phyloP scores from a whole-genome alignment of 1,284 basidiomycete species.

The Mycosarcoma maydis region DNA sequence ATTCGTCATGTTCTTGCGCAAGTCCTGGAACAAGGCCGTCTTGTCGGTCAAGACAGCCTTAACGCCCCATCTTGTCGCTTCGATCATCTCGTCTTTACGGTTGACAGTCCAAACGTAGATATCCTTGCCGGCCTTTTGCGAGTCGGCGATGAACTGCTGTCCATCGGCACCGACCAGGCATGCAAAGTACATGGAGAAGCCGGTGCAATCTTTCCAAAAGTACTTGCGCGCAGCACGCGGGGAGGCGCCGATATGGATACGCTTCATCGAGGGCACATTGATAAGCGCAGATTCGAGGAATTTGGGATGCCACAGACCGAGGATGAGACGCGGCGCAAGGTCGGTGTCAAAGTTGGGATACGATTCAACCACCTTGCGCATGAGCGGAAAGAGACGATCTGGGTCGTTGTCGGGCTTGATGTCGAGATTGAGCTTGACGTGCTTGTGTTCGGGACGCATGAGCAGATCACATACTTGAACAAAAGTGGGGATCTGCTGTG shows the following conservation, averaged over 20 bases:
- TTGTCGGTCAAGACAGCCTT: conserved; percentile 88
- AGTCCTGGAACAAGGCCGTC: conserved; percentile 79
- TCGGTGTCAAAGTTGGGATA: conserved; percentile 80
- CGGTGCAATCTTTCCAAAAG: conserved; percentile 89
- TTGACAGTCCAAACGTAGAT: conserved; percentile 97
- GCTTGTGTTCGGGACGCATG: conserved; percentile 61
- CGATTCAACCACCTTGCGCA: conserved; percentile 78
- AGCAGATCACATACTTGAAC: conserved; percentile 60
- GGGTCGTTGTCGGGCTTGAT: conserved; percentile 95
- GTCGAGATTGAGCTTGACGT: conserved; percentile 73
- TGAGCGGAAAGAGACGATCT: conserved; percentile 82
- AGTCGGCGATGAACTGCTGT: conserved; percentile 79
- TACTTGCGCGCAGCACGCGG: conserved; percentile 77
- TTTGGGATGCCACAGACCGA: conserved; percentile 83
- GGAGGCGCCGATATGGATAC: conserved; percentile 84
- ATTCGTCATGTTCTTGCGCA: conserved; percentile 73
- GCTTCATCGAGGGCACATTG: conserved; percentile 81
- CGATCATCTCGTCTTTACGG: conserved; percentile 88
- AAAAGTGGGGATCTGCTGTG: conserved; percentile 68
- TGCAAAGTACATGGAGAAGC: conserved; percentile 86
- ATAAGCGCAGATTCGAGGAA: conserved; percentile 82
- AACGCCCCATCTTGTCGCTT: conserved; percentile 90
- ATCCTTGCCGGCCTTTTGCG: conserved; percentile 81
- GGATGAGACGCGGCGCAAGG: conserved; percentile 87
- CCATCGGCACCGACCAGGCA: conserved; percentile 78